Base-by-base conservation (phyloP, 768 basidiomycete genomes). In the Solioccasus polychromus region DNA sequence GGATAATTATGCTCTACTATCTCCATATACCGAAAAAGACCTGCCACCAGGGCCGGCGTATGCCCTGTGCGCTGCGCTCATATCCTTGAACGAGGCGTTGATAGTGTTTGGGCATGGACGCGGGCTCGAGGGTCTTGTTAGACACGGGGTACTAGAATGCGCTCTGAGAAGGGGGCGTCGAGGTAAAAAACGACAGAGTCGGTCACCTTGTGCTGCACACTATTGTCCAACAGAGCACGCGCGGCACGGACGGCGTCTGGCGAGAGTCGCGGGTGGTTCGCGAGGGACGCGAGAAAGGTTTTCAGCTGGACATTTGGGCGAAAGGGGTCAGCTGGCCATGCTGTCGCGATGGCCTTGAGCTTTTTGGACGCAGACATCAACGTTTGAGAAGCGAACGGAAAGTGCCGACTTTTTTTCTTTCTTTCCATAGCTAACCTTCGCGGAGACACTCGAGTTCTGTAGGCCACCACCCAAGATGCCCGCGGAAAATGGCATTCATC, bases 41-140 rank as follows among this genome's bases (percentile, higher is more conserved):
- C 62, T 91, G 88, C 88, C 88, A 91, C 83, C 83, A 82, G 3
- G 88, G 86, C 44, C 88, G 71, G 26, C 76, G 76, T 35, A 88
- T 84, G n/a, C 88, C 88, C 57, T 81, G 71, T 10, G 80, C 76
- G 54, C 84, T 86, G 67, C 84, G 86, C 47, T 88, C 80, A 50
- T 83, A 80, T 5, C 80, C 88, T 54, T 87, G 85, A 1, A 79
- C 72, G 8, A 92, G 75, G 20, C 84, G 78, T 35, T 80, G 73
- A 55, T 92, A 92, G 65, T 92, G 80, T 41, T 72, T 67, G 22
- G 88, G 87, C 64, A 77, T 78, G 5, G 88, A 88, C 10, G 80
- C 77, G 4, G 89, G 89, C 38, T 75, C 71, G 42, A 88, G 61
- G 31, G 75, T 84, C 59, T 74, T 81, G 34, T 76, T 69, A 20